phyloP scores from a whole-genome alignment of 371 early-diverging fungal genomes.

The Apophysomyces variabilis region DNA sequence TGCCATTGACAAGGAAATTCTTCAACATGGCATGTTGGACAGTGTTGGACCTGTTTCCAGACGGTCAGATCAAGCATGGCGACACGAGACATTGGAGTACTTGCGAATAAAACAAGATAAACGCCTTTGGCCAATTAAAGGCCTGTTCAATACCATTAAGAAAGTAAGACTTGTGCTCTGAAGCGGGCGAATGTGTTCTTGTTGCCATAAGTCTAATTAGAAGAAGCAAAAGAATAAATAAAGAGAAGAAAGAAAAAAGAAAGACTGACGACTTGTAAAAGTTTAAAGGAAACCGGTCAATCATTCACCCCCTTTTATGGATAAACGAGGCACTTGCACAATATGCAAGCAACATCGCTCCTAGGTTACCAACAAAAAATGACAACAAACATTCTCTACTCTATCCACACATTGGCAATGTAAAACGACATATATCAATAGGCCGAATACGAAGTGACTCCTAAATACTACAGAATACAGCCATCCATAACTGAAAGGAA shows the following conservation, averaged over 20 bases:
- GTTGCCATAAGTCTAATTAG: background rate
- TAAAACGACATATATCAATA: too few relatives aligned
- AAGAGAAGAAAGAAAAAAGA: background rate
- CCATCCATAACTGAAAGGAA: too few relatives aligned
- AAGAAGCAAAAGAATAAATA: background rate
- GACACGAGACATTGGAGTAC: background rate
- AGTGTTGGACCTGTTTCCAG: constrained; percentile 37
- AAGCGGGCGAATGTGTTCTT: constrained; percentile 19
- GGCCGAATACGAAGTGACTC: too few relatives aligned
- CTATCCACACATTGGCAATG: too few relatives aligned
- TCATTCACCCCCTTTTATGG: background rate
- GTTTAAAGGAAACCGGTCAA: constrained; percentile 9
- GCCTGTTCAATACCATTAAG: constrained; percentile 42
- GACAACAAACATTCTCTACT: too few relatives aligned
- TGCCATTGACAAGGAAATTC: constrained; percentile 41
- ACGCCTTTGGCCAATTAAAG: constrained; percentile 42
- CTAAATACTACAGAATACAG: too few relatives aligned
- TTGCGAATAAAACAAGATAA: constrained; percentile 44
- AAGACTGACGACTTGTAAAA: background rate
- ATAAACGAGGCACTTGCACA: constrained; percentile 8
- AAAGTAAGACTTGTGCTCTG: constrained; percentile 35
- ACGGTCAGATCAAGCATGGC: background rate
- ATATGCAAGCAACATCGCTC: background rate
- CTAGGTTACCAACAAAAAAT: too few relatives aligned
- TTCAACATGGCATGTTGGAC: constrained; percentile 42